Base-by-base conservation (phyloP, 768 basidiomycete genomes). In the Clavaria fumosa region DNA sequence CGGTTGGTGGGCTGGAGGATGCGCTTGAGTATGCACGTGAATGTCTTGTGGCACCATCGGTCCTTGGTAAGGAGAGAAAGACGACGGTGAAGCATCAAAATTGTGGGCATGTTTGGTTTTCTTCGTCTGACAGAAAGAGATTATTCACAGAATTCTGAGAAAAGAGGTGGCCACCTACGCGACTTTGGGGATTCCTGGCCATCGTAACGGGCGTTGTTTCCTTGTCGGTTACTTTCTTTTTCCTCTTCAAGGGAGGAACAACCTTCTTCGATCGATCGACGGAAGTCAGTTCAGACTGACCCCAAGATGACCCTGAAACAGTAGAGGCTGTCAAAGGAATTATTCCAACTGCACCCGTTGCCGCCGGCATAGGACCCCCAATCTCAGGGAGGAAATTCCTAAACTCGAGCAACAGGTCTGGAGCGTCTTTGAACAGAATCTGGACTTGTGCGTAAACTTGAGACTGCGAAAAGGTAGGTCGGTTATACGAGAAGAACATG, bases 391-490 rank as follows among this genome's bases (percentile, higher is more conserved):
- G 58, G 47, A 88, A 88, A 47, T 75, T 77, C 48, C 76, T 79
- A 63, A 88, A 88, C 50, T 85, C 83, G 7, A 67, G 69, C 40
- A 88, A 56, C 41, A 89, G 63, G 45, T 89, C 85, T 3, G 73
- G 78, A 1, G 80, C 76, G 47, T 82, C 76, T 53, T 80, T 78
- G 62, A 89, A 88, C 33, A 89, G 63, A 49, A 67, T 60, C 45
- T 82, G 76, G 3, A 88, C 84, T 55, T 85, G 84, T 5, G 70
- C 66, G 56, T 77, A 84, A 2, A 86, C 83, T 57, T 85, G 78
- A 31, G 70, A 72, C 70, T 77, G 52, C 15, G 43, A 20, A 28
- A 11, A 21, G 18, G 17, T 1, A 17, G 14, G 26, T 7, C 12
- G 44, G 43, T 34, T 38, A 27, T 21, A 28, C 37, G 23, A 50